Percentiles rank a stretch among this genome's conserved stretches.
Conservation (phyloP, 2,329 filamentous ascomycete genomes). For the Verticillium isaacii region DNA sequence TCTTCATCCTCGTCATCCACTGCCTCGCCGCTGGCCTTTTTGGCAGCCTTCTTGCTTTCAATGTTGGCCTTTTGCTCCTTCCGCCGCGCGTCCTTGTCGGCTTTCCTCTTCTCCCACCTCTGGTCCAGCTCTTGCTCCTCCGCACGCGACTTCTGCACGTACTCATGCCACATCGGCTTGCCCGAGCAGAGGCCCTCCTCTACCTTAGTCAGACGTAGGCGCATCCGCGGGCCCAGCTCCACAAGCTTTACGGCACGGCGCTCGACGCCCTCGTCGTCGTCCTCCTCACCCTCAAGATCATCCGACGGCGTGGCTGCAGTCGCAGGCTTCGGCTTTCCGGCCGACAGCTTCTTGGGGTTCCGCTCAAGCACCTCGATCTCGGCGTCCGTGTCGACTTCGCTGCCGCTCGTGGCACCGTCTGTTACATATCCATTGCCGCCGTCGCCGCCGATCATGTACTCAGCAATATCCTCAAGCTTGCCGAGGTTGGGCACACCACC, state of each 20-base stretch:
- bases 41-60: conserved; percentile 66
- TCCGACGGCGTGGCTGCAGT: conserved; percentile 36
- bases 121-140: conserved; percentile 77
- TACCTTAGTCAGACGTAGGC: conserved; percentile 85
- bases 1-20: conserved; percentile 33
- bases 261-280: conserved; percentile 59
- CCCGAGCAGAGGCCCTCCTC: conserved; percentile 89
- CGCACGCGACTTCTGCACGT: conserved; percentile 74
- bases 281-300: conserved; percentile 26
- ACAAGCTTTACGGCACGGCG: conserved; percentile 86
- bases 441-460: conserved; percentile 86
- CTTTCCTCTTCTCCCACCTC: conserved; percentile 71
- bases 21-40: conserved; percentile 26
- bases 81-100: conserved; percentile 78
- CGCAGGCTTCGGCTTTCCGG: conserved; percentile 41
- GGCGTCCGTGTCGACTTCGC: conserved; percentile 88
- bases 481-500: conserved; percentile 81
- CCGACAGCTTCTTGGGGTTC: conserved; percentile 52
- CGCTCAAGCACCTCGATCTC: conserved; percentile 81
- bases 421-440: conserved; percentile 75
- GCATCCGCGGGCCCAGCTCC: conserved; percentile 88
- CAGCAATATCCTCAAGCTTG: conserved; percentile 86
- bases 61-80: conserved; percentile 86
- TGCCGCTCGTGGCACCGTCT: conserved; percentile 71
- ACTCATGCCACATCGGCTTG: conserved; percentile 97